phyloP scores from a whole-genome alignment of 2,329 filamentous ascomycete genomes.

The Penicillium occitanis region DNA sequence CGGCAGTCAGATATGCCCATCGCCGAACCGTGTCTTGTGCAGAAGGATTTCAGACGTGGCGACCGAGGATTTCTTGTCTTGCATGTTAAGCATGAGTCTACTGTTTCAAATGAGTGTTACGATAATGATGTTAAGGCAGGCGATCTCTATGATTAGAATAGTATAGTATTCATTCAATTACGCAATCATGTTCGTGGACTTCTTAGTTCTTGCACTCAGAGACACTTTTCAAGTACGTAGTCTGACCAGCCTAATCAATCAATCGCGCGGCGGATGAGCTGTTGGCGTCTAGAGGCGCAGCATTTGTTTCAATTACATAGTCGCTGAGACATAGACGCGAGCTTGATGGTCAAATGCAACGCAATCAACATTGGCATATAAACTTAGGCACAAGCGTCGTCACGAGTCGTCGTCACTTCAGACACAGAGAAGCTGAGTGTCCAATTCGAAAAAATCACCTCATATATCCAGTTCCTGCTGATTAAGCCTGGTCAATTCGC shows the following conservation, averaged over 20 bases:
- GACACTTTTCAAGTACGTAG: background rate
- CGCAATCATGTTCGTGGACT: background rate
- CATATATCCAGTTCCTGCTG: background rate
- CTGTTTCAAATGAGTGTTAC: background rate
- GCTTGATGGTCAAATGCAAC: background rate
- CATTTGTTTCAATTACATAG: background rate
- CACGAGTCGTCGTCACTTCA: background rate
- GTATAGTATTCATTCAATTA: background rate
- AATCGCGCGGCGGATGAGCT: background rate
- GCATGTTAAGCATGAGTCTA: background rate
- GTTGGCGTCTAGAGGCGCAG: background rate
- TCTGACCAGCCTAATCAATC: background rate
- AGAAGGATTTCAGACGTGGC: slow-evolving; percentile 4
- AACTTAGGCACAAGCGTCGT: background rate
- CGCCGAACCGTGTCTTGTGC: slow-evolving; percentile 15
- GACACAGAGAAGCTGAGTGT: background rate
- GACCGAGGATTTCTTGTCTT: slow-evolving; percentile 10
- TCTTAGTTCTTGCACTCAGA: background rate
- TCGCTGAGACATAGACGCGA: background rate
- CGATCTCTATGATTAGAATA: background rate
- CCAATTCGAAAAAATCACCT: background rate
- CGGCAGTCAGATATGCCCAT: slow-evolving; percentile 4
- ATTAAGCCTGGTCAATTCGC: background rate
- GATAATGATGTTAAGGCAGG: slow-evolving; percentile 1
- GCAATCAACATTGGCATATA: background rate